Evolutionary conservation across 1,284 basidiomycete genomes (phyloP), one percentile per base, ranked within the genome.

Genomic region (Trichosporon sp.): DNA sequence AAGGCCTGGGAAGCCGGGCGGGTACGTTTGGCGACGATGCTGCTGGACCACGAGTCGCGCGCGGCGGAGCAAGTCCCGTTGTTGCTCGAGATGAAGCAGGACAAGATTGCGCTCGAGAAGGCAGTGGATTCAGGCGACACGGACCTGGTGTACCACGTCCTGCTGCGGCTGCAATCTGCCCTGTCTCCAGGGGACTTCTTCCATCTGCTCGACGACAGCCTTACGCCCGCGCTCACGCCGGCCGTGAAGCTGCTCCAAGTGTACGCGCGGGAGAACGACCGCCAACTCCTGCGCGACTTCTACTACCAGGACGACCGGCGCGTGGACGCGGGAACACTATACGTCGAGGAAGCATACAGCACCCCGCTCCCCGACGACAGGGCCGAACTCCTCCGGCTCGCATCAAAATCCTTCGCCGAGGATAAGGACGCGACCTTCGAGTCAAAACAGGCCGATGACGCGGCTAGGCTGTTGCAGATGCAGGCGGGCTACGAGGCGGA

Each of bases 301-400:
- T 99, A 96, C 84, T 99, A 96, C 81, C 96, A 96, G 67, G 97
- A 99, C 79, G 97, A 99, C 83, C 88, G 96, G 72, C 88, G 96
- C 61, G 91, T 93, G 6, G 96, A 98, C 78, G 95, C 91, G 79
- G 97, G 94, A 0, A 88, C 92, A 16, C 85, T 98, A 5, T 91
- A 89, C 51, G 85, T 99, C 56, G 91, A 93, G 56, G 95, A 97
- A 80, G 92, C 94, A 66, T 65, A 72, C 66, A 76, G 75, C 8
- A 11, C 51, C 5, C 76, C 94, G 91, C 90, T 92, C 78, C 89
- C 90, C 40, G 80, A 86, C 8, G 88, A 92, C 0, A 90, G 90
- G 76, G 86, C 95, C 38, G 86, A 88, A 0, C 88, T 91, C 54
- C 88, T 96, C 68, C 91, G 91, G 78, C 87, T 89, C 1, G 94